Conservation (phyloP, 768 basidiomycete species). For the Kwoniella pini region DNA sequence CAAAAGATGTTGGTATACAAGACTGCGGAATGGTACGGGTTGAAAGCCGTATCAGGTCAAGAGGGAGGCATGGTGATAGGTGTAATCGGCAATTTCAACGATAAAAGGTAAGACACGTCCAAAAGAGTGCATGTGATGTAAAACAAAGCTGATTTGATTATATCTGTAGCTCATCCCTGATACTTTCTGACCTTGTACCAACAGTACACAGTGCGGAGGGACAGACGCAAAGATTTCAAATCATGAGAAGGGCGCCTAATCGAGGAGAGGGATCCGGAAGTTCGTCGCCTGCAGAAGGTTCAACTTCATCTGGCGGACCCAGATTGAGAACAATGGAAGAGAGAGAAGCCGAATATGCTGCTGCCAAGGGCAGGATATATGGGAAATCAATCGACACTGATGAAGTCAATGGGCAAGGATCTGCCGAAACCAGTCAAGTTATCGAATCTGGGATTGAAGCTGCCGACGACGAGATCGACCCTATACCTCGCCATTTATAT, state of each 20-base stretch:
- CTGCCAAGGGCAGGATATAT: slow-evolving; percentile 39
- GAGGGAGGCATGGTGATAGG: slow-evolving; percentile 37
- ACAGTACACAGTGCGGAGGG: slow-evolving; percentile 13
- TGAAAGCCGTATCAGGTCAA: slow-evolving; percentile 38
- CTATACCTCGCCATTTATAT: slow-evolving; percentile 35
- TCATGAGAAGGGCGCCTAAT: slow-evolving; percentile 36
- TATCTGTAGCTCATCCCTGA: slow-evolving; percentile 21
- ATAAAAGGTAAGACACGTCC: slow-evolving; percentile 33
- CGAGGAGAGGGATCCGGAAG: slow-evolving; percentile 1
- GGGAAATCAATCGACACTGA: slow-evolving; percentile 16
- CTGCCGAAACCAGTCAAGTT: neutral
- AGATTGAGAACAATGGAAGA: slow-evolving; percentile 43
- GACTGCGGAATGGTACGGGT: slow-evolving; percentile 49
- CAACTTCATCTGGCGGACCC: slow-evolving; percentile 12
- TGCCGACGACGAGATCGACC: slow-evolving; percentile 37
- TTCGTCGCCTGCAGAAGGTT: slow-evolving; percentile 26
- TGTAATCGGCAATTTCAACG: slow-evolving; percentile 26
- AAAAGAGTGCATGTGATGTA: neutral
- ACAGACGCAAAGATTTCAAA: slow-evolving; percentile 33
- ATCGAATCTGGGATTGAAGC: neutral
- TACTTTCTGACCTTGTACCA: slow-evolving; percentile 33
- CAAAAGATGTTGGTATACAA: slow-evolving; percentile 51
- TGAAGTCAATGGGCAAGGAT: neutral
- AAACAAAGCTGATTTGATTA: neutral
- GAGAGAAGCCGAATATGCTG: slow-evolving; percentile 42